Base-by-base conservation (phyloP, 1,139 yeast species). In the Suhomyces bribrorum region DNA sequence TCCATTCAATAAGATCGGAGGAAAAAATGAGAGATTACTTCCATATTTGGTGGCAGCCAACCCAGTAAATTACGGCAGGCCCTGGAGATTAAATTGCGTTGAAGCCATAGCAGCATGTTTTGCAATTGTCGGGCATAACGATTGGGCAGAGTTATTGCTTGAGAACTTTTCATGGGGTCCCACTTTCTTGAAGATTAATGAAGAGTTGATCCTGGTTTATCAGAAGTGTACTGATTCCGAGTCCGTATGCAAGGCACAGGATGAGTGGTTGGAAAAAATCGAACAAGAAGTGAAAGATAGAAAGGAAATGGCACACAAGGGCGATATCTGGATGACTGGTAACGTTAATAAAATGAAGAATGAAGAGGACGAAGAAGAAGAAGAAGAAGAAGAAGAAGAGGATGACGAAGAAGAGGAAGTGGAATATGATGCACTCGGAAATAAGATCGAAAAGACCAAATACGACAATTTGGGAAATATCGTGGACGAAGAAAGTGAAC, bases 21-120 rank as follows among this genome's bases (percentile, higher is more conserved):
- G 98, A 3, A 81, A 79, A 46, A 75, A 88, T 54, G 97, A 92
- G 56, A 69, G 98, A 36, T 67, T 92, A 15, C 66, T 92, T 44
- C 98, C 98, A 0, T 92, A 90, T 54, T 67, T 92, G 41, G 94
- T 92, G 4, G 98, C 98, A 3, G 96, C 97, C 0, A 92, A 92
- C 57, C 95, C 96, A 14, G 97, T 94, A 8, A 92, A 92, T 60
- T 94, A 94, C 54, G 99, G 99, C 3, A 77, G 87, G 51, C 97
- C 99, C 0, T 90, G 97, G 98, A 79, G 83, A 52, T 68, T 92
- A 41, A 92, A 94, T 60, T 92, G 99, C 62, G 98, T 89, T 7
- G 99, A 92, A 57, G 98, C 98, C 0, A 64, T 94, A 29, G 98
- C 98, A 1, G 98, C 99, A 0, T 88, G 97, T 57, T 86, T 92